Evolutionary conservation across 345 rosid species (phyloP).

Genomic region (Salix udensis): DNA sequence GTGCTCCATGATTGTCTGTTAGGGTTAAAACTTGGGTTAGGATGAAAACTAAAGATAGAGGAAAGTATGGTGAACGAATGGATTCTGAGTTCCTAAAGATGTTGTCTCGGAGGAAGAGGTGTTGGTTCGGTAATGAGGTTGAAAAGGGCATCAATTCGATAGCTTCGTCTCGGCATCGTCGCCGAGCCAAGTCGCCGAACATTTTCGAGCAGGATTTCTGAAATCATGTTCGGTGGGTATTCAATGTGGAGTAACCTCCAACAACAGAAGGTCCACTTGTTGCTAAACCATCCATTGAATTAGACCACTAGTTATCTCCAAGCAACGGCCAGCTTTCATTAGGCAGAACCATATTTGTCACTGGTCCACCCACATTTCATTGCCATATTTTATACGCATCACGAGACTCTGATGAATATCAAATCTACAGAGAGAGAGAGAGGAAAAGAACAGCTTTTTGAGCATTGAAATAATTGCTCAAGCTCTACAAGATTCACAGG

Average conservation of each 20-base stretch:
- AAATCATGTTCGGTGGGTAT: background rate
- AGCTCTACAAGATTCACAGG: too few species aligned
- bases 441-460: too few species aligned
- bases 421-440: too few species aligned
- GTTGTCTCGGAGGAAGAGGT: too few species aligned
- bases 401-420: background rate
- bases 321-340: slow-evolving; percentile 12
- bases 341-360: background rate
- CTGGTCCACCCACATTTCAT: background rate
- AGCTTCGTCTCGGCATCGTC: too few species aligned
- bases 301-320: background rate
- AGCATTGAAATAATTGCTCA: too few species aligned
- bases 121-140: too few species aligned
- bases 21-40: background rate
- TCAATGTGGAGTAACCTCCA: background rate
- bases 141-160: too few species aligned
- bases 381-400: background rate
- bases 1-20: background rate
- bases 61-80: too few species aligned
- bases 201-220: background rate
- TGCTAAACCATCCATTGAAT: background rate
- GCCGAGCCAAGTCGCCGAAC: background rate
- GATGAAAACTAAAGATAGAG: too few species aligned
- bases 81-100: too few species aligned
- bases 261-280: background rate